Percentiles rank a stretch among this genome's conserved stretches.
phyloP scores from a whole-genome alignment of 1,139 yeast genomes.

The Blastobotrys ciferrii region DNA sequence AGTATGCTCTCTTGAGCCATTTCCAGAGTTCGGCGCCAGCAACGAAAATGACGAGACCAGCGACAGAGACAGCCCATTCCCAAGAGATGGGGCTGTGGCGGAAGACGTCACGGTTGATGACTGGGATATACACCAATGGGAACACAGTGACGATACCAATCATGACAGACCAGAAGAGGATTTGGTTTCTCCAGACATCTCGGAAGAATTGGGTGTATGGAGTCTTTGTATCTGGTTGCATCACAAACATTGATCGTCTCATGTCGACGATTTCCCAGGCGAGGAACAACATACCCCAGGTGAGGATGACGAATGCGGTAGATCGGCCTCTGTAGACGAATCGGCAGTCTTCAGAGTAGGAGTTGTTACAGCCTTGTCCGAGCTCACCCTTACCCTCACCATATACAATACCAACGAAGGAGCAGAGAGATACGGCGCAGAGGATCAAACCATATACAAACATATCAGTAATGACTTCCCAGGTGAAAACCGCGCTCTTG shows the following conservation, averaged over 20 bases:
- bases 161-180: conserved; percentile 80
- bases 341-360: conserved; percentile 48
- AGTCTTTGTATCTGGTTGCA: conserved; percentile 66
- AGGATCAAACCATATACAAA: conserved; percentile 69
- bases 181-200: conserved; percentile 73
- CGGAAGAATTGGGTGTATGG: conserved; percentile 57
- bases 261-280: conserved; percentile 92
- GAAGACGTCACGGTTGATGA: conserved; percentile 74
- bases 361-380: conserved; percentile 63
- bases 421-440: conserved; percentile 69
- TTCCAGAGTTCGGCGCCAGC: conserved; percentile 66
- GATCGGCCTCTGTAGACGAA: conserved; percentile 79
- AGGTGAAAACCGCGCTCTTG: conserved; percentile 60
- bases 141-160: conserved; percentile 70
- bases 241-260: conserved; percentile 67
- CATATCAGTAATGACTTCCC: conserved; percentile 74
- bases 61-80: conserved; percentile 83
- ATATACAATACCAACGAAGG: conserved; percentile 65
- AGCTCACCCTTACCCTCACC: conserved; percentile 62
- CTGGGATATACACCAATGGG: conserved; percentile 87
- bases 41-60: conserved; percentile 59
- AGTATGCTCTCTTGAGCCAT: conserved; percentile 59
- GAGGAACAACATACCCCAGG: conserved; percentile 83
- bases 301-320: conserved; percentile 78
- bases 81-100: conserved; percentile 70